These are phyloP conservation scores for Arabis alpina DNA, from an alignment of 345 rosid species.

Conservation along the genomic window DNA sequence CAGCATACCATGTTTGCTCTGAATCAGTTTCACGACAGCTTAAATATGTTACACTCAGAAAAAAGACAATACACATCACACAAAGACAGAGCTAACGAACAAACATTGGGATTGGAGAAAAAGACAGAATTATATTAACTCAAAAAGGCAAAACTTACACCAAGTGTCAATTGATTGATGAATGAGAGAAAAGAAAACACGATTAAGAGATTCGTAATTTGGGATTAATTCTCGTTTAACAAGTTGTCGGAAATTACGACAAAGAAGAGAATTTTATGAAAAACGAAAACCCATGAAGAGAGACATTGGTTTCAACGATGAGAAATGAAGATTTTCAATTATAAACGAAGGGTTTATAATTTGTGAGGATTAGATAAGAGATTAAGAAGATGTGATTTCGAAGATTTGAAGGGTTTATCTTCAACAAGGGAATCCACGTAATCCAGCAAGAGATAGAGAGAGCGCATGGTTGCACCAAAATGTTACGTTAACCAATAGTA, in stretches of 20 bases:
- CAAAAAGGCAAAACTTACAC: background rate
- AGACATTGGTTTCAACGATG: background rate
- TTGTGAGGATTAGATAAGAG: background rate
- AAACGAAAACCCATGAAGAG: background rate
- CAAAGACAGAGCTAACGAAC: background rate
- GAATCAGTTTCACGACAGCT: background rate
- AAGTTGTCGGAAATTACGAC: background rate
- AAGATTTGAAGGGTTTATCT: constrained; percentile 15
- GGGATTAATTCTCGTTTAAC: background rate
- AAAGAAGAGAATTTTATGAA: background rate
- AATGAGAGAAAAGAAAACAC: background rate
- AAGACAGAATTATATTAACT: background rate
- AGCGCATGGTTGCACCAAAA: constrained; percentile 9
- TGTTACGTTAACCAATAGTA: constrained; percentile 19
- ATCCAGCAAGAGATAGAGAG: background rate
- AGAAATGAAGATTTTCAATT: background rate
- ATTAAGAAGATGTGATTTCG: background rate
- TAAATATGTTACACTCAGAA: background rate
- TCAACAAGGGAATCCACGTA: constrained; percentile 24
- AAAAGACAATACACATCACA: constrained; percentile 2
- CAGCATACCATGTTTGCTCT: constrained; percentile 48
- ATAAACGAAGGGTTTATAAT: background rate
- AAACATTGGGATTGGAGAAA: background rate
- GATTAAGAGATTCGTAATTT: background rate
- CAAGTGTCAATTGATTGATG: background rate